Evolutionary conservation across 129 eudicot species (phyloP).

Genomic region (Apium graveolens): DNA sequence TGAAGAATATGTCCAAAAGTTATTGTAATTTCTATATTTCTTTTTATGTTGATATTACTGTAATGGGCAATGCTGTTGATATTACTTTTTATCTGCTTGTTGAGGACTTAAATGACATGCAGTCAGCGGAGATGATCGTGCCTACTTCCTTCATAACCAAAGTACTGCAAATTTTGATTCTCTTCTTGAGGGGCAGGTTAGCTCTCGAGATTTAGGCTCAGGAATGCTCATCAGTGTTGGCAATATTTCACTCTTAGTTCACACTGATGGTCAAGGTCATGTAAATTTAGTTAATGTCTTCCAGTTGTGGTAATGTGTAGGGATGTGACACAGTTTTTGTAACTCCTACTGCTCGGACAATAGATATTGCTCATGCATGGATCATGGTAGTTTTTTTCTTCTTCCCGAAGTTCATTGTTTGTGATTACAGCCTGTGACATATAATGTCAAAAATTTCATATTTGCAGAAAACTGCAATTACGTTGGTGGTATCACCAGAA

Average conservation of each 20-base stretch:
- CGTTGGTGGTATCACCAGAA: constrained; percentile 72
- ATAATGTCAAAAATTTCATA: constrained; percentile 7
- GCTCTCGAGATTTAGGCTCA: background rate
- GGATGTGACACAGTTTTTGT: constrained; percentile 93
- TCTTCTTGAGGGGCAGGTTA: constrained; percentile 76
- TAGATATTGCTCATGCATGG: constrained; percentile 86
- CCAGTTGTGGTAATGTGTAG: constrained; percentile 32
- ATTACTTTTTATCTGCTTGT: background rate
- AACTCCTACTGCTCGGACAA: constrained; percentile 91
- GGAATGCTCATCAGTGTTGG: background rate
- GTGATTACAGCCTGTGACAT: background rate
- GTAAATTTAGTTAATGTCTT: constrained; percentile 6
- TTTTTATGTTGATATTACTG: background rate
- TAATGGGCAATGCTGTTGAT: background rate
- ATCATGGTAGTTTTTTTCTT: constrained; percentile 53
- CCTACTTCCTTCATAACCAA: constrained; percentile 86
- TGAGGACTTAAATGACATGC: constrained; percentile 19
- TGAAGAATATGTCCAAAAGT: no score
- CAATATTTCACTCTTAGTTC: background rate
- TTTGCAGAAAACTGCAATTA: constrained; percentile 68
- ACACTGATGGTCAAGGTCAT: constrained; percentile 10
- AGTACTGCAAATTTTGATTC: constrained; percentile 85
- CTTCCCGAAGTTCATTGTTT: background rate
- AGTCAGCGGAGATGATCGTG: constrained; percentile 89
- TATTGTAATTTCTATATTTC: no score